These are phyloP conservation scores for Solanum peruvianum DNA, from an alignment of 257 asterid species.

Conservation along the genomic window DNA sequence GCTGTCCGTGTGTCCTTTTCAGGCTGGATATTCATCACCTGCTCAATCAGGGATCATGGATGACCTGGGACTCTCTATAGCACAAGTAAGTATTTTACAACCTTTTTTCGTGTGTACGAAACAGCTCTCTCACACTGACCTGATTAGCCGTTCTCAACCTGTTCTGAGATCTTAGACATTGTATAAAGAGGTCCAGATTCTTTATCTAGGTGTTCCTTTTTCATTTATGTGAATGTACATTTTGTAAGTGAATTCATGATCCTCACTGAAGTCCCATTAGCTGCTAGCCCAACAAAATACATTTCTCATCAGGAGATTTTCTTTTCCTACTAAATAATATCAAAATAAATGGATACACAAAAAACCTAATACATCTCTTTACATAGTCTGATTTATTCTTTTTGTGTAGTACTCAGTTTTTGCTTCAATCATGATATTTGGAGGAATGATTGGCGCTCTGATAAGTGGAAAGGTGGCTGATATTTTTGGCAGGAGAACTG, in stretches of 20 bases:
- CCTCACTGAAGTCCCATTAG: neutral
- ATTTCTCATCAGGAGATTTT: neutral
- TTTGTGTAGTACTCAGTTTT: conserved; percentile 11
- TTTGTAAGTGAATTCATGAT: neutral
- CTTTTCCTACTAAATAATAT: neutral
- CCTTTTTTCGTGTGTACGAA: neutral
- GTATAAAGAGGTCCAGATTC: neutral
- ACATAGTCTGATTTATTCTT: neutral
- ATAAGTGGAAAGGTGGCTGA: conserved; percentile 14
- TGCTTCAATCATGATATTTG: conserved; percentile 16
- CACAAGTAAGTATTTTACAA: neutral
- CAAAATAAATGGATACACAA: neutral
- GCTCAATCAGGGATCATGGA: conserved; percentile 14
- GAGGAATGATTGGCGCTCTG: conserved; percentile 17
- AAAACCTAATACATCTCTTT: neutral
- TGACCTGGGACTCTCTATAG: conserved; percentile 15
- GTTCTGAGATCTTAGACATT: neutral
- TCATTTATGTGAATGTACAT: neutral
- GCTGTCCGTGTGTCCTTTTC: neutral
- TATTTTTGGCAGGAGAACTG: conserved; percentile 14
- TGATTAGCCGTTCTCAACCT: neutral
- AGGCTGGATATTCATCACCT: conserved; percentile 18
- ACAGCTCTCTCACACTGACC: neutral
- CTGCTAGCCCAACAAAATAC: neutral
- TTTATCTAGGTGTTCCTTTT: neutral